Conservation (phyloP, 2,329 filamentous ascomycete species). For the Talaromyces marneffei region DNA sequence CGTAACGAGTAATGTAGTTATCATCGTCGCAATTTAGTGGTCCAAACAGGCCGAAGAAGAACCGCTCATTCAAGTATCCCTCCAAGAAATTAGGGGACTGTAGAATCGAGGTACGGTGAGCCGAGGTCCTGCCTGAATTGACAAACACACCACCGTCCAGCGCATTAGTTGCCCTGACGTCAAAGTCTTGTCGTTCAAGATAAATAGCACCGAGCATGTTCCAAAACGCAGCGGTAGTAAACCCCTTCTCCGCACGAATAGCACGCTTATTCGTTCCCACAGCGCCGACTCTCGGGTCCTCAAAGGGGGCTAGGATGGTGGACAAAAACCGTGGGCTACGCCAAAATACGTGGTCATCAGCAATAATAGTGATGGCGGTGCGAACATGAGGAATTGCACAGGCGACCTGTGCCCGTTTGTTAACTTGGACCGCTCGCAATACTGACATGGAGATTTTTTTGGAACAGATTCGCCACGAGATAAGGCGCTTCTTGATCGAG, state of each 20-base stretch:
- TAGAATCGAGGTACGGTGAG: constrained; percentile 49
- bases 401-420: constrained; percentile 48
- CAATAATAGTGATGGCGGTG: constrained; percentile 42
- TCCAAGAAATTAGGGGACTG: constrained; percentile 38
- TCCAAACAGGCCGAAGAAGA: constrained; percentile 42
- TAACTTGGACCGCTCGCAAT: constrained; percentile 29
- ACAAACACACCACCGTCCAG: constrained; percentile 57
- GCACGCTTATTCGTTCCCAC: constrained; percentile 55
- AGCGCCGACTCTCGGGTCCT: constrained; percentile 45
- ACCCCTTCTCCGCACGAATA: constrained; percentile 29
- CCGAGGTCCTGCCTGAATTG: constrained; percentile 52
- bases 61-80: constrained; percentile 47
- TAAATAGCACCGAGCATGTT: constrained; percentile 57
- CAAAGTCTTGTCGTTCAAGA: constrained; percentile 58
- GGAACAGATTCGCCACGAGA: neutral
- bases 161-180: constrained; percentile 51
- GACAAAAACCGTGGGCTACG: constrained; percentile 32
- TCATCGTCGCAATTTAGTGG: constrained; percentile 55
- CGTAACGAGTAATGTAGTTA: constrained; percentile 53
- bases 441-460: constrained; percentile 23
- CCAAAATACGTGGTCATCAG: constrained; percentile 50
- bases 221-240: constrained; percentile 29
- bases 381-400: constrained; percentile 33
- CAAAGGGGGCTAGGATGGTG: constrained; percentile 40
- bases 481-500: neutral